Base-by-base conservation (phyloP, 805 yeast genomes). In the Saturnispora hagleri region DNA sequence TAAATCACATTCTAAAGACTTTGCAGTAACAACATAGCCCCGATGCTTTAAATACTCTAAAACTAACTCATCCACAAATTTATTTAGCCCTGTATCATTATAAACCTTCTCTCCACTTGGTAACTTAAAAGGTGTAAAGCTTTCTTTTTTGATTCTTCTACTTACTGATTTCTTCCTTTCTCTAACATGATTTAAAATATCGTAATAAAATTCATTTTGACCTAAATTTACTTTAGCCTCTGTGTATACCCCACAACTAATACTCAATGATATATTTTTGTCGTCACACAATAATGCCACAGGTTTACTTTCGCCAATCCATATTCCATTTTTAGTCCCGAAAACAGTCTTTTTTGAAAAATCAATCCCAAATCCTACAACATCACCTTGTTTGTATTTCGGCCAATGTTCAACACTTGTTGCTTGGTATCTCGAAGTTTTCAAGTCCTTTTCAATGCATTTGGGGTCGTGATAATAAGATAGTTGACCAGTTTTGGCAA, bases 331-430 rank as follows among this genome's bases (percentile, higher is more conserved):
- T 63, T 86, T 83, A 0, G 97, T 89, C 57, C 80, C 79, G 59
- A 89, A 90, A 2, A 88, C 74, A 0, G 81, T 68, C 42, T 79
- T 75, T 41, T 77, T 78, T 15, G 76, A 70, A 58, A 79, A 84
- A 68, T 89, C 84, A 24, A 89, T 74, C 4, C 97, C 97, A 65
- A 90, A 84, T 0, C 97, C 97, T 55, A 90, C 74, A 2, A 77
- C 71, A 65, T 89, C 96, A 22, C 75, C 75, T 35, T 68, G 62
- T 0, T 81, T 78, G 63, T 76, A 82, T 31, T 63, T 67, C 48
- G 69, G 73, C 24, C 66, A 69, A 43, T 69, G 26, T 5, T 49
- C 43, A 5, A 18, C 43, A 33, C 43, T 18, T 8, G 38, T 42
- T 10, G 26, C 43, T 49, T 49, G 51, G 9, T 24, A 34, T 20